Evolutionary conservation across 2,329 filamentous ascomycete species (phyloP).

Genomic region (Geosmithia putterillii): DNA sequence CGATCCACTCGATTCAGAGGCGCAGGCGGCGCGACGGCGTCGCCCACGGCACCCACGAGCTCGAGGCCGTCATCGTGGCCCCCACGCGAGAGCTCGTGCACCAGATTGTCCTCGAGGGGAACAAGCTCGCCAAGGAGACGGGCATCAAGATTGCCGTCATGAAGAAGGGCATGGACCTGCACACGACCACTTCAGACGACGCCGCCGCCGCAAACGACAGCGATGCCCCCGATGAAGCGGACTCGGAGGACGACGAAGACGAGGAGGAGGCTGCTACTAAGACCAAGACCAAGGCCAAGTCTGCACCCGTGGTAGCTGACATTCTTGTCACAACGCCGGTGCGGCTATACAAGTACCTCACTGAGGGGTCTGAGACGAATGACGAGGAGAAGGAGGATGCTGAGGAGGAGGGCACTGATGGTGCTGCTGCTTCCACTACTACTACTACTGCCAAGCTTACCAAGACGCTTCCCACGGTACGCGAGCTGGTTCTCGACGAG

Average conservation of each 20-base stretch:
- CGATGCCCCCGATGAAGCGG: conserved; percentile 21
- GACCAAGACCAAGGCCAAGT: conserved; percentile 5
- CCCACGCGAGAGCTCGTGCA: conserved; percentile 69
- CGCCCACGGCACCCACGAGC: conserved; percentile 28
- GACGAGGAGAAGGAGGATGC: background rate
- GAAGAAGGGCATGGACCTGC: conserved; percentile 71
- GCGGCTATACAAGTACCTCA: conserved; percentile 62
- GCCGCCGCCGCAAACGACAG: conserved; percentile 20
- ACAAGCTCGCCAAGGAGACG: conserved; percentile 66
- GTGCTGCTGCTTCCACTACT: no score
- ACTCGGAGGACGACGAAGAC: conserved; percentile 11
- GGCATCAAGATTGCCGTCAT: conserved; percentile 71
- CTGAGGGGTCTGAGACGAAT: background rate
- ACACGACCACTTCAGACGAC: conserved; percentile 17
- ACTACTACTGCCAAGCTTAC: conserved; percentile 17
- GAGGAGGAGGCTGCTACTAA: conserved; percentile 8
- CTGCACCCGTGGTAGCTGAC: conserved; percentile 18
- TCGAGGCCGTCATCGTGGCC: conserved; percentile 60
- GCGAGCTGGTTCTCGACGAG: conserved; percentile 75
- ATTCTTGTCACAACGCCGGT: conserved; percentile 33
- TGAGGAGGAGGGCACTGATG: no score
- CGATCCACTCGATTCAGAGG: conserved; percentile 63
- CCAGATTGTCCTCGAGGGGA: conserved; percentile 75
- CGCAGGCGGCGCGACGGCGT: conserved; percentile 32
- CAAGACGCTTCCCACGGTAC: conserved; percentile 52